These are phyloP conservation scores for Casuarina equisetifolia DNA, from an alignment of 306 rosid genomes.

Conservation along the genomic window DNA sequence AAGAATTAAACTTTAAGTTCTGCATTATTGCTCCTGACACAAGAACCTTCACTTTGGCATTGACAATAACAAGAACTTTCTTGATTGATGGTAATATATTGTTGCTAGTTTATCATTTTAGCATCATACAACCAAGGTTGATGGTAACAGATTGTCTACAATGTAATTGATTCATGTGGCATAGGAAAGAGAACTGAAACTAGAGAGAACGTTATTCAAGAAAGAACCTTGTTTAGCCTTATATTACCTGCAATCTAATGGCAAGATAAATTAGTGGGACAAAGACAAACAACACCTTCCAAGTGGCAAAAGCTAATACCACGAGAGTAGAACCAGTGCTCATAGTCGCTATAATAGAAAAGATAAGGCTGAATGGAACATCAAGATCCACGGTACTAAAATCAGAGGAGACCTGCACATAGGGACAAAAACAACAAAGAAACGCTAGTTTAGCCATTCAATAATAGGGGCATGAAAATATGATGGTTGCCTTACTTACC, in stretches of 20 bases:
- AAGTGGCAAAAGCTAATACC: conserved; percentile 46
- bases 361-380: conserved; percentile 32
- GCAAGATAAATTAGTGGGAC: conserved; percentile 44
- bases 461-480: not conserved
- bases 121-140: not conserved
- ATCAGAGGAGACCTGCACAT: conserved; percentile 51
- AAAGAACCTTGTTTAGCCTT: not conserved
- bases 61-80: too few relatives aligned
- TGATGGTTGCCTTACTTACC: conserved; percentile 32
- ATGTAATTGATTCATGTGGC: not conserved
- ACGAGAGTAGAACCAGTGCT: conserved; percentile 30
- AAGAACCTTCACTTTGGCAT: too few relatives aligned
- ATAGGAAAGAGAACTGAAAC: not conserved
- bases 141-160: not conserved
- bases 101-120: not conserved
- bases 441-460: not conserved
- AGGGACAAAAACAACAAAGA: not conserved
- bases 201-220: not conserved
- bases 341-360: conserved; percentile 24
- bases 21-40: too few relatives aligned
- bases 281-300: conserved; percentile 54
- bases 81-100: too few relatives aligned
- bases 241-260: conserved; percentile 46
- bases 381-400: conserved; percentile 54
- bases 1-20: too few relatives aligned